These are phyloP conservation scores for Limonium bicolor DNA, from an alignment of 148 eudicot species.

Conservation along the genomic window DNA sequence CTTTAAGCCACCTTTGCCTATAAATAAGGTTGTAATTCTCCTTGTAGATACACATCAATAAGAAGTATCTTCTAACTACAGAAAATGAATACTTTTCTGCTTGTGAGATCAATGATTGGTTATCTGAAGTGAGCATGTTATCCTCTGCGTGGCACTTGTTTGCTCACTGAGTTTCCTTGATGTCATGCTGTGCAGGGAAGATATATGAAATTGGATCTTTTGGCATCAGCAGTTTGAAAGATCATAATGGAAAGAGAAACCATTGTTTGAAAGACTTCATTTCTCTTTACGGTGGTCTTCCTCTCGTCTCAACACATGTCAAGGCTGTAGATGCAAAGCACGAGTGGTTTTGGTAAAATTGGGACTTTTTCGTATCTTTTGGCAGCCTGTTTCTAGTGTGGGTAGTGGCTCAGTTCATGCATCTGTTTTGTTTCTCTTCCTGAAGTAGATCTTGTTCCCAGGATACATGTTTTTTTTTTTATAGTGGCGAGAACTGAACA, in stretches of 20 bases:
- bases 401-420: too few relatives aligned
- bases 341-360: constrained; percentile 49
- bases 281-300: constrained; percentile 39
- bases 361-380: too few relatives aligned
- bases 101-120: not conserved
- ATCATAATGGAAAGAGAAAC: constrained; percentile 33
- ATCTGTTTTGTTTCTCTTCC: too few relatives aligned
- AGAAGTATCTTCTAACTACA: too few relatives aligned
- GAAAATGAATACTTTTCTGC: not conserved
- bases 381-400: too few relatives aligned
- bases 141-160: not conserved
- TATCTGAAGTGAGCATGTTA: not conserved
- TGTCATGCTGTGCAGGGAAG: constrained; percentile 64
- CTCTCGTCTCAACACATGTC: constrained; percentile 38
- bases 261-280: constrained; percentile 50
- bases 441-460: too few relatives aligned
- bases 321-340: constrained; percentile 41
- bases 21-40: too few relatives aligned
- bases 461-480: too few relatives aligned
- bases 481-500: too few relatives aligned
- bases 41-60: too few relatives aligned
- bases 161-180: too few relatives aligned
- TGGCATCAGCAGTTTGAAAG: constrained; percentile 41
- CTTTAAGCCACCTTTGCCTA: too few relatives aligned
- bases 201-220: constrained; percentile 48